phyloP scores from a whole-genome alignment of 176 grass and related monocot species.

The Hsuehochloa calcarea region DNA sequence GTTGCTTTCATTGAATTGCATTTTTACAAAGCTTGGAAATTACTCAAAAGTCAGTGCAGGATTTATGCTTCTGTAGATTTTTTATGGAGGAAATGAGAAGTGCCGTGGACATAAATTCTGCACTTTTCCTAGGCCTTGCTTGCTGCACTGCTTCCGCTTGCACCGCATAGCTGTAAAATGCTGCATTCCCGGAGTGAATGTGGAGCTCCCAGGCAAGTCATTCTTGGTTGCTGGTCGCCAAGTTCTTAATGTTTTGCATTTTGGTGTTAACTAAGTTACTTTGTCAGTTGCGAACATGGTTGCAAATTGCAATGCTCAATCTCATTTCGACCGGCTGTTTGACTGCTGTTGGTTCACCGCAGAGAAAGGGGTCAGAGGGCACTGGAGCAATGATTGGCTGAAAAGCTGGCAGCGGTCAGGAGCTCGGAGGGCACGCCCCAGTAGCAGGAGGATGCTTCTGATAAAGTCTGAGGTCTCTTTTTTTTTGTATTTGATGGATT shows the following conservation, averaged over 20 bases:
- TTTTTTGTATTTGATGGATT: not conserved
- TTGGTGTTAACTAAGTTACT: too few species aligned
- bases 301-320: not conserved
- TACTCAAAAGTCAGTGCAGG: not conserved
- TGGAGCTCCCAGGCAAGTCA: not conserved
- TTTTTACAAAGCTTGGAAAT: not conserved
- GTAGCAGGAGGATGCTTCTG: slow-evolving; percentile 40
- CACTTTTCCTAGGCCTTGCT: not conserved
- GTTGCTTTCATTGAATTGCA: not conserved
- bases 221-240: not conserved
- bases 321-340: not conserved
- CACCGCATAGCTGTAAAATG: not conserved
- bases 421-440: slow-evolving; percentile 23
- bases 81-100: not conserved
- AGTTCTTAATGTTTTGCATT: not conserved
- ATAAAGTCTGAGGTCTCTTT: slow-evolving; percentile 43
- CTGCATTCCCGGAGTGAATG: not conserved
- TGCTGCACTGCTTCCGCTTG: not conserved
- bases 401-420: slow-evolving; percentile 41
- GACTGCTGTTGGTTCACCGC: slow-evolving; percentile 13
- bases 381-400: slow-evolving; percentile 70
- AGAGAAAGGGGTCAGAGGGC: slow-evolving; percentile 85
- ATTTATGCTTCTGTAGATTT: not conserved
- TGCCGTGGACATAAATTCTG: not conserved
- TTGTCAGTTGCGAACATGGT: not conserved